Evolutionary conservation across 139 green algal genomes (phyloP).

Genomic region (Haematococcus lacustris): DNA sequence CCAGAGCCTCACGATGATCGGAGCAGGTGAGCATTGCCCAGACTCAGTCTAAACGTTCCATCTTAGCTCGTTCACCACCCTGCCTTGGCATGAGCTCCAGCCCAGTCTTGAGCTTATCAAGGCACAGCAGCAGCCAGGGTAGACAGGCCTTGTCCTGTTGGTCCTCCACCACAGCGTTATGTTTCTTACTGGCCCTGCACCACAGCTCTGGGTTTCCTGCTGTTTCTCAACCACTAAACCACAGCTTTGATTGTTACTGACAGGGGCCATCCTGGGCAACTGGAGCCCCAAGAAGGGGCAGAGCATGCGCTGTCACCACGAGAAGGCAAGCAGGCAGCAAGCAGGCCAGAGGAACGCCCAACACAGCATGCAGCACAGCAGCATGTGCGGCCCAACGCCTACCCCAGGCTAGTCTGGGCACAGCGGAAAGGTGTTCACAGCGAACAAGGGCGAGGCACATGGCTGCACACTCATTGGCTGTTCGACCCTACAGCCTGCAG

Average conservation of each 20-base stretch:
- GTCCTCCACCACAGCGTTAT: too few species aligned
- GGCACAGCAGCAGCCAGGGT: too few species aligned
- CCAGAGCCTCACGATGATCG: constrained; percentile 1
- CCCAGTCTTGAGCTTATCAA: too few species aligned
- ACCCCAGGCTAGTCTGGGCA: background rate
- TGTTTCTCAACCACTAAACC: too few species aligned
- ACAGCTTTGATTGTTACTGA: too few species aligned
- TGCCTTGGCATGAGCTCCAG: too few species aligned
- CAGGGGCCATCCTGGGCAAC: constrained; percentile 32
- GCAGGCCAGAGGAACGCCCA: background rate
- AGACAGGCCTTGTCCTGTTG: too few species aligned
- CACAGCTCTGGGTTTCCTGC: too few species aligned
- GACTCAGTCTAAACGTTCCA: too few species aligned
- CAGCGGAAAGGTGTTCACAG: background rate
- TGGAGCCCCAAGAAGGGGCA: constrained; percentile 23
- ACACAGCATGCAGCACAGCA: background rate
- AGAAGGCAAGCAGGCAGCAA: constrained; percentile 24
- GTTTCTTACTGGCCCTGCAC: too few species aligned
- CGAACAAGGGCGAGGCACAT: background rate
- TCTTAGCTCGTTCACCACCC: too few species aligned
- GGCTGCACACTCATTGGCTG: background rate
- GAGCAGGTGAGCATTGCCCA: background rate
- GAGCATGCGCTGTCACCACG: constrained; percentile 47
- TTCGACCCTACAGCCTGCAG: background rate
- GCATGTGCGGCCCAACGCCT: too few species aligned